These are phyloP conservation scores for Globisporangium nagaii DNA, from an alignment of 352 stramenopile species.

Conservation along the genomic window DNA sequence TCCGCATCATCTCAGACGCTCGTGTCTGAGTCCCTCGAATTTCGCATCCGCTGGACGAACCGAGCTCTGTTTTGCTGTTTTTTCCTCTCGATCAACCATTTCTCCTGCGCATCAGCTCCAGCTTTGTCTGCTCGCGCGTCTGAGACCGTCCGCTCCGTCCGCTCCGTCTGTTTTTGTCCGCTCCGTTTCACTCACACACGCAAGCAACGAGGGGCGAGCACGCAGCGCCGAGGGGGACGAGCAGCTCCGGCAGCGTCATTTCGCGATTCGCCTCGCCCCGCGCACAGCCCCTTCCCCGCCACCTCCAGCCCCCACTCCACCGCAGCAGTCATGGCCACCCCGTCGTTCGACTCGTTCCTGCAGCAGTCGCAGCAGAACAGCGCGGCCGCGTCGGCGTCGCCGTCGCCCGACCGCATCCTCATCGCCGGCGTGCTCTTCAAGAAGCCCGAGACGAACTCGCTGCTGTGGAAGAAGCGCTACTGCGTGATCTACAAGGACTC, in stretches of 20 bases:
- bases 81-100: no score
- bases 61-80: no score
- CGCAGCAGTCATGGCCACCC: constrained; percentile 9
- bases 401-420: constrained; percentile 34
- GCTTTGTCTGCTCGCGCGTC: no score
- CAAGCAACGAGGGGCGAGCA: background rate
- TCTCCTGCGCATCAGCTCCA: no score
- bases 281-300: background rate
- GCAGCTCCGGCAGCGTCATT: constrained; percentile 5
- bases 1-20: no score
- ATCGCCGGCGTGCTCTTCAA: constrained; percentile 77
- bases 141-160: background rate
- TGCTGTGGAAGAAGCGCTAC: constrained; percentile 87
- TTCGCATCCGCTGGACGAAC: no score
- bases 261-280: constrained; percentile 12
- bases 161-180: background rate
- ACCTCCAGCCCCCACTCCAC: no score
- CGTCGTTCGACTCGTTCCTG: constrained; percentile 51
- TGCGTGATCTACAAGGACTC: constrained; percentile 68
- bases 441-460: constrained; percentile 75
- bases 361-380: constrained; percentile 41
- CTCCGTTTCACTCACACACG: background rate
- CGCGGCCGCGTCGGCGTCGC: constrained; percentile 20
- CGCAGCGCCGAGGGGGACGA: background rate
- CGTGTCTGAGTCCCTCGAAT: no score